Conservation (phyloP, 495 filamentous ascomycete genomes). For the Oleoguttula mirabilis region DNA sequence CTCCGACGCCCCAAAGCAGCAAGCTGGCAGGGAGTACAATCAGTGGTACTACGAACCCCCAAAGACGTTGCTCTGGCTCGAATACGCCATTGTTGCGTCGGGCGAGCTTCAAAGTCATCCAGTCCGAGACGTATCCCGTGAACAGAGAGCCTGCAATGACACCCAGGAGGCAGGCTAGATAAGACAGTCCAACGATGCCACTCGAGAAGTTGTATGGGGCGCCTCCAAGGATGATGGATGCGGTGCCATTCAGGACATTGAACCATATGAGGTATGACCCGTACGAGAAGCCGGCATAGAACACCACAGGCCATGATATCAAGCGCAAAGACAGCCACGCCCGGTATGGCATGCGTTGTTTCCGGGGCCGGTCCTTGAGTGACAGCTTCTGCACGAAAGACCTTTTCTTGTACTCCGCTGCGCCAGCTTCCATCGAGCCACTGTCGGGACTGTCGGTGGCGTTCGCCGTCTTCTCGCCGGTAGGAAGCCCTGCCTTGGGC, state of each 20-base stretch:
- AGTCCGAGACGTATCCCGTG: slow-evolving; percentile 46
- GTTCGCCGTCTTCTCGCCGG: background rate
- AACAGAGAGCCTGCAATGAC: slow-evolving; percentile 37
- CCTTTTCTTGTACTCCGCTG: slow-evolving; percentile 1
- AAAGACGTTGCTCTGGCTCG: slow-evolving; percentile 53
- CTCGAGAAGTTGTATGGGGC: slow-evolving; percentile 46
- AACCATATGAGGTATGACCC: slow-evolving; percentile 34
- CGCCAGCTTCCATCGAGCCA: slow-evolving; percentile 1
- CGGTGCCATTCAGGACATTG: slow-evolving; percentile 54
- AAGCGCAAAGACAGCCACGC: slow-evolving; percentile 3
- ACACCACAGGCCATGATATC: slow-evolving; percentile 7
- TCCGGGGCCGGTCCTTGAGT: slow-evolving; percentile 1
- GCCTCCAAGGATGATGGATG: slow-evolving; percentile 45
- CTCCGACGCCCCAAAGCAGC: slow-evolving; percentile 56
- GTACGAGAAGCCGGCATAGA: slow-evolving; percentile 10
- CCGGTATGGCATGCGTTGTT: slow-evolving; percentile 11
- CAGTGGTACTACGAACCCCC: slow-evolving; percentile 41
- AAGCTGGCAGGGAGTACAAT: slow-evolving; percentile 40
- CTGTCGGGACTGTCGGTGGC: slow-evolving; percentile 1
- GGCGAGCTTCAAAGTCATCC: slow-evolving; percentile 44
- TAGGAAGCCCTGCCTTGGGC: background rate
- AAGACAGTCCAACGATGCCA: slow-evolving; percentile 51
- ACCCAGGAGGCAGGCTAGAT: slow-evolving; percentile 46
- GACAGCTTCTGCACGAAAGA: slow-evolving; percentile 6
- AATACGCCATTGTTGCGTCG: slow-evolving; percentile 48